Evolutionary conservation across 352 stramenopile genomes (phyloP).

Genomic region (Thalassiosira exigua): DNA sequence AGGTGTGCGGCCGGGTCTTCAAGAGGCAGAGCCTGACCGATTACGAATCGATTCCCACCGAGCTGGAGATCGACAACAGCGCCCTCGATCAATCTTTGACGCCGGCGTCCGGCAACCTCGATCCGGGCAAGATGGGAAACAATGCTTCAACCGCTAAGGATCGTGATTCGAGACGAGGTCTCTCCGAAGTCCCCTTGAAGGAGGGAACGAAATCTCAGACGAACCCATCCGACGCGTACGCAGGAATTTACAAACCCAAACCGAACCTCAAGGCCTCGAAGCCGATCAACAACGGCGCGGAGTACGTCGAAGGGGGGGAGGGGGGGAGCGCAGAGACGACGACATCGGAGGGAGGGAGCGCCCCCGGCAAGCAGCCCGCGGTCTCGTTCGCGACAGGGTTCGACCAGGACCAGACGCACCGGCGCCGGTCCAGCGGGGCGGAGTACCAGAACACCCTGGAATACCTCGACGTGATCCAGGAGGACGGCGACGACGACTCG

Average conservation of each 20-base stretch:
- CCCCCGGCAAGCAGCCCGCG: not conserved
- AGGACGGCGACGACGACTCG: not conserved
- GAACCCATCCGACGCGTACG: not conserved
- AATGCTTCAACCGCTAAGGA: no score
- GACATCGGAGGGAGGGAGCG: not conserved
- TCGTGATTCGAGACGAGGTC: no score
- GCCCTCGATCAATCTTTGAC: not conserved
- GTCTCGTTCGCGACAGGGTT: no score
- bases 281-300: not conserved
- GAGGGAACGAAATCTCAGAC: not conserved
- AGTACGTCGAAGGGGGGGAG: no score
- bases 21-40: slow-evolving; percentile 4
- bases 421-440: slow-evolving; percentile 1
- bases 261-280: not conserved
- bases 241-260: not conserved
- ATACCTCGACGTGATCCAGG: no score
- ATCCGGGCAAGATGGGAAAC: not conserved
- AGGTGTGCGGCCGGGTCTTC: slow-evolving; percentile 35
- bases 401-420: no score
- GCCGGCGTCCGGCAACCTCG: not conserved
- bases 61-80: slow-evolving; percentile 35
- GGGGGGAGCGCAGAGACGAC: not conserved
- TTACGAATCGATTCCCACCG: slow-evolving; percentile 23
- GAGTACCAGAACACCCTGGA: no score
- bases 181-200: no score